Conservation (phyloP, 225 moss, liverwort and hornwort species). For the Marchantia polymorpha region DNA sequence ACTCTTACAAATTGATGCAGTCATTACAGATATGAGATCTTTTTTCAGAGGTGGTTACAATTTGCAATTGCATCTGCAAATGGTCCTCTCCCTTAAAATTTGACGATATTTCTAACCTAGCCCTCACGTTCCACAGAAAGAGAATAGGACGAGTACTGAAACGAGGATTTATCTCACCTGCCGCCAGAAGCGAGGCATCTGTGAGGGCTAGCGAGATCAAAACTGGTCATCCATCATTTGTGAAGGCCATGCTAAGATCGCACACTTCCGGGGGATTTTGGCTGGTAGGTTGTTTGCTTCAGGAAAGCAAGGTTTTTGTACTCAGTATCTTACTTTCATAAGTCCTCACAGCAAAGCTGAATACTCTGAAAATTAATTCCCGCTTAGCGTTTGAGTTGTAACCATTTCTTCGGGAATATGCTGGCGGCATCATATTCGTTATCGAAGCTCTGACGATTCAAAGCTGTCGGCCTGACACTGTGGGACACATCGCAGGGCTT, state of each 20-base stretch:
- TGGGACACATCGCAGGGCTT: slow-evolving; percentile 32
- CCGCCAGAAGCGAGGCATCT: slow-evolving; percentile 31
- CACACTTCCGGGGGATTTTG: slow-evolving; percentile 47
- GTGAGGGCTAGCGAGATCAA: slow-evolving; percentile 18
- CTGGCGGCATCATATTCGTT: too few species aligned
- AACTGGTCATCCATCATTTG: slow-evolving; percentile 39
- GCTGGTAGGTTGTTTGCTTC: slow-evolving; percentile 31
- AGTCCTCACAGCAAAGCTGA: too few species aligned
- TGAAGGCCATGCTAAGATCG: slow-evolving; percentile 46
- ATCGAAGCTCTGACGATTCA: too few species aligned
- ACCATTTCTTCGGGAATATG: too few species aligned
- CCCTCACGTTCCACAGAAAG: neutral
- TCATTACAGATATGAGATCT: too few species aligned
- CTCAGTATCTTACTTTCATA: neutral
- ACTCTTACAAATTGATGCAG: too few species aligned
- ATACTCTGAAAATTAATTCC: neutral
- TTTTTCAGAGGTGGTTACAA: too few species aligned
- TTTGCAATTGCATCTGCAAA: too few species aligned
- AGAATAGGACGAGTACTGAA: slow-evolving; percentile 16
- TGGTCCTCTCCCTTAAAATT: too few species aligned
- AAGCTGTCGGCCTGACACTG: neutral
- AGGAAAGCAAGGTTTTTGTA: neutral
- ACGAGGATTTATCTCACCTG: slow-evolving; percentile 26
- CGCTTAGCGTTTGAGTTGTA: neutral
- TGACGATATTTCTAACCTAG: neutral